These are phyloP conservation scores for Sutorius australiensis DNA, from an alignment of 768 basidiomycete genomes.

Conservation along the genomic window DNA sequence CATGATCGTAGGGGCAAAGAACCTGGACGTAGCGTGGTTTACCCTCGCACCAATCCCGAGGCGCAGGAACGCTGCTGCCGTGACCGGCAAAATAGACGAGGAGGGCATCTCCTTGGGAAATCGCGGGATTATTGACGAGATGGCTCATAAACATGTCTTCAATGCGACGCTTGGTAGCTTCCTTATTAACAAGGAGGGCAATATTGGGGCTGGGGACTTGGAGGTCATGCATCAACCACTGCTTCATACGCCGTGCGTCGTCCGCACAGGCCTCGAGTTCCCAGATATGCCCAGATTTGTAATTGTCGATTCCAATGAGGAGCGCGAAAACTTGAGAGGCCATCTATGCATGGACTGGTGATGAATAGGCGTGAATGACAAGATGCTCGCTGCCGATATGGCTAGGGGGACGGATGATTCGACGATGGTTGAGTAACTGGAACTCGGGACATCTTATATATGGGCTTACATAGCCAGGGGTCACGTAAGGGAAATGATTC, in stretches of 20 bases:
- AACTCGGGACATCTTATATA: constrained; percentile 15
- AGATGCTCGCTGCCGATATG: constrained; percentile 9
- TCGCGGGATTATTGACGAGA: constrained; percentile 56
- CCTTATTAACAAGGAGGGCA: constrained; percentile 49
- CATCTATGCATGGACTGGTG: constrained; percentile 31
- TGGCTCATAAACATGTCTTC: constrained; percentile 60
- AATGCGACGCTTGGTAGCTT: constrained; percentile 59
- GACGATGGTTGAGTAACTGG: constrained; percentile 1
- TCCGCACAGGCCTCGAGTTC: constrained; percentile 63
- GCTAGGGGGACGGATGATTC: constrained; percentile 7
- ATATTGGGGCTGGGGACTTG: constrained; percentile 58
- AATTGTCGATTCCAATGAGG: constrained; percentile 65
- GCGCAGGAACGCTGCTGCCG: constrained; percentile 56
- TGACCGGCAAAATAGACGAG: constrained; percentile 74
- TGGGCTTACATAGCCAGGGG: constrained; percentile 7
- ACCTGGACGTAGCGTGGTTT: constrained; percentile 47
- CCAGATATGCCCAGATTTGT: constrained; percentile 63
- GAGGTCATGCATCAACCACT: constrained; percentile 54
- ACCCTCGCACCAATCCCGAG: constrained; percentile 54
- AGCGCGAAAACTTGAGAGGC: constrained; percentile 56
- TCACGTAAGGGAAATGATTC: not conserved
- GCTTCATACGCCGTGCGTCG: constrained; percentile 56
- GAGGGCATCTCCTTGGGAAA: constrained; percentile 60
- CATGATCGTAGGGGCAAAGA: constrained; percentile 65
- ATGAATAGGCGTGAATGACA: not conserved